Conservation (phyloP, 2,329 filamentous ascomycete genomes). For the Aspergillus unguis region DNA sequence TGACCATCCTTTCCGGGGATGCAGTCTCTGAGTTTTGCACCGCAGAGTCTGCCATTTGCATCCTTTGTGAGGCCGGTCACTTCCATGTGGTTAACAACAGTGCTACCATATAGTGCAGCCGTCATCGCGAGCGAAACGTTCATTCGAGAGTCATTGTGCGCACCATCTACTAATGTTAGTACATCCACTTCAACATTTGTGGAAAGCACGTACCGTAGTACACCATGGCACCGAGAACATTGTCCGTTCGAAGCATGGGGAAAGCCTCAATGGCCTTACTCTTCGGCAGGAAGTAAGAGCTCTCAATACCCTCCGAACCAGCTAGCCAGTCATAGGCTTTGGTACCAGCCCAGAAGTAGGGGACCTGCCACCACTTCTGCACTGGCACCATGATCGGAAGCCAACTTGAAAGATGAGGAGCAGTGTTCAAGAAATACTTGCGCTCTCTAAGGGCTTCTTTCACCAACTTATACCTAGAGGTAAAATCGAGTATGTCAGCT, state of each 20-base stretch:
- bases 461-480: constrained; percentile 61
- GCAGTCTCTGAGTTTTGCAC: constrained; percentile 69
- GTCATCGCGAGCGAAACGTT: constrained; percentile 87
- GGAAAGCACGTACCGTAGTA: constrained; percentile 63
- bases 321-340: constrained; percentile 85
- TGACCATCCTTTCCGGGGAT: constrained; percentile 64
- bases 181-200: not conserved
- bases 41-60: constrained; percentile 66
- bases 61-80: constrained; percentile 75
- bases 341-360: constrained; percentile 67
- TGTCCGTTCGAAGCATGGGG: constrained; percentile 79
- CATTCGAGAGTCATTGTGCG: constrained; percentile 90
- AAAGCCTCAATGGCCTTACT: constrained; percentile 84
- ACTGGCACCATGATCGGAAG: constrained; percentile 80
- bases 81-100: constrained; percentile 78
- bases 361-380: constrained; percentile 79
- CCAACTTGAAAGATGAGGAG: constrained; percentile 75
- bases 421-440: constrained; percentile 78
- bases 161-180: constrained; percentile 59
- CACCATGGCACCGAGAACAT: constrained; percentile 75
- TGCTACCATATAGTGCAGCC: constrained; percentile 79
- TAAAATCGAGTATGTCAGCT: constrained; percentile 7
- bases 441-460: constrained; percentile 78
- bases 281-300: constrained; percentile 80
- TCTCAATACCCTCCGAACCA: constrained; percentile 82